These are phyloP conservation scores for Pyrenophora seminiperda DNA, from an alignment of 2,329 filamentous ascomycete genomes.

Conservation along the genomic window DNA sequence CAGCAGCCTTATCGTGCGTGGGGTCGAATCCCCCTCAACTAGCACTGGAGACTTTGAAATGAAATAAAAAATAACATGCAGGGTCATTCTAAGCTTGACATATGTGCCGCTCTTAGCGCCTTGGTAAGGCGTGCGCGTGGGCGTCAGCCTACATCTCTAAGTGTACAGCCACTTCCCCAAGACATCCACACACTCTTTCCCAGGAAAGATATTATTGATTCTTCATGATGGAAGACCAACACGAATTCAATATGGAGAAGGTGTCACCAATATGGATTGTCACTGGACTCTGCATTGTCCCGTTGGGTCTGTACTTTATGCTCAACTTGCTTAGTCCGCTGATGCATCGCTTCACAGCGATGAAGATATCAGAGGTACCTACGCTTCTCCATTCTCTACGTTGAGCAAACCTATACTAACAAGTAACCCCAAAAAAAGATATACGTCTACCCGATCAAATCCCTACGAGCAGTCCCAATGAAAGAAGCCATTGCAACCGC, in stretches of 20 bases:
- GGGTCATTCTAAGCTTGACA: too few relatives aligned
- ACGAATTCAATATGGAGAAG: constrained; percentile 25
- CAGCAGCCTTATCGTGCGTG: too few relatives aligned
- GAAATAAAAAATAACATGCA: too few relatives aligned
- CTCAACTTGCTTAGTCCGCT: constrained; percentile 30
- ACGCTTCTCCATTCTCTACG: not conserved
- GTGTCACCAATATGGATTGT: constrained; percentile 29
- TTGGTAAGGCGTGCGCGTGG: constrained; percentile 4
- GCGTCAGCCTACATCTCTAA: not conserved
- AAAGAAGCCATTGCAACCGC: constrained; percentile 49
- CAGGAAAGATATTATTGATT: too few relatives aligned
- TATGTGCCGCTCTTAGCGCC: not conserved
- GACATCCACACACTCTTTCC: not conserved
- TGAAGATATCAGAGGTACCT: constrained; percentile 46
- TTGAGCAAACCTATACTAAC: not conserved
- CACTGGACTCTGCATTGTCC: constrained; percentile 27
- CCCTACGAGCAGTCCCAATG: constrained; percentile 49
- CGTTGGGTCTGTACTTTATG: constrained; percentile 25
- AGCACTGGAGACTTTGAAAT: too few relatives aligned
- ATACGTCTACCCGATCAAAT: constrained; percentile 57
- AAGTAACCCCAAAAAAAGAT: constrained; percentile 38
- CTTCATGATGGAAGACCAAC: constrained; percentile 10
- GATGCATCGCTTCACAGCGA: constrained; percentile 29
- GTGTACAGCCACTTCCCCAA: not conserved
- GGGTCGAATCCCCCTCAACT: too few relatives aligned